phyloP scores from a whole-genome alignment of 2,329 filamentous ascomycete genomes.

The Exophiala viscosa region DNA sequence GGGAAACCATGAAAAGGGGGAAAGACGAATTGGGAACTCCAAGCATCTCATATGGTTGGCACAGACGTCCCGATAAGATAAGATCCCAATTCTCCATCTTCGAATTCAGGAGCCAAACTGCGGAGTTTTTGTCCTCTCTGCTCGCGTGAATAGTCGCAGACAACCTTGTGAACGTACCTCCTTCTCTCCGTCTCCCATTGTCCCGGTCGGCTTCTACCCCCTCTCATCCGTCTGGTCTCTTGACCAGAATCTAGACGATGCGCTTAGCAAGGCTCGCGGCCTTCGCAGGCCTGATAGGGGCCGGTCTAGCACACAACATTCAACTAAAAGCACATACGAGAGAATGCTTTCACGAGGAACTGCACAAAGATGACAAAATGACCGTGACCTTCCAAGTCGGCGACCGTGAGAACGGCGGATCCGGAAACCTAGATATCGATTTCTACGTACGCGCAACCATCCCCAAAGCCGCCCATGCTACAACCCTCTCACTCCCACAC shows the following conservation, averaged over 20 bases:
- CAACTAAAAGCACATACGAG: slow-evolving; percentile 86
- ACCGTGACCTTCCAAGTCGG: slow-evolving; percentile 98
- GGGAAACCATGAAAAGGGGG: too few species aligned
- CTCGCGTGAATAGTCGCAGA: too few species aligned
- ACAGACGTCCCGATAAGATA: too few species aligned
- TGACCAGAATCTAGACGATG: slow-evolving; percentile 32
- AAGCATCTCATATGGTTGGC: too few species aligned
- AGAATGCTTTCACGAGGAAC: slow-evolving; percentile 94
- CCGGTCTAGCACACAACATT: slow-evolving; percentile 84
- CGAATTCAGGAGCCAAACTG: too few species aligned
- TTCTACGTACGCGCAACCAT: slow-evolving; percentile 73
- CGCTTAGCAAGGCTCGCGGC: slow-evolving; percentile 46
- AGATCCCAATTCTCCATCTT: too few species aligned
- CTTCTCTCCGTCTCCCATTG: too few species aligned
- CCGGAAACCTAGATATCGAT: slow-evolving; percentile 92
- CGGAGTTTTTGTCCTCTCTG: too few species aligned
- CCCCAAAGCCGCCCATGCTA: too few species aligned
- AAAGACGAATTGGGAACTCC: too few species aligned
- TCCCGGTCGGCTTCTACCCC: too few species aligned
- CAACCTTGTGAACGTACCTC: too few species aligned
- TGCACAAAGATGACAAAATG: slow-evolving; percentile 96
- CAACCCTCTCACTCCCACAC: not conserved
- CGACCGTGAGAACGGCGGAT: slow-evolving; percentile 90
- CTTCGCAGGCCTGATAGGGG: slow-evolving; percentile 55
- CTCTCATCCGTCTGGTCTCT: not conserved